Percentiles rank a stretch among this genome's conserved stretches.
These are phyloP conservation scores for Taphrina confusa DNA, from an alignment of 1,139 yeast genomes.

Conservation along the genomic window DNA sequence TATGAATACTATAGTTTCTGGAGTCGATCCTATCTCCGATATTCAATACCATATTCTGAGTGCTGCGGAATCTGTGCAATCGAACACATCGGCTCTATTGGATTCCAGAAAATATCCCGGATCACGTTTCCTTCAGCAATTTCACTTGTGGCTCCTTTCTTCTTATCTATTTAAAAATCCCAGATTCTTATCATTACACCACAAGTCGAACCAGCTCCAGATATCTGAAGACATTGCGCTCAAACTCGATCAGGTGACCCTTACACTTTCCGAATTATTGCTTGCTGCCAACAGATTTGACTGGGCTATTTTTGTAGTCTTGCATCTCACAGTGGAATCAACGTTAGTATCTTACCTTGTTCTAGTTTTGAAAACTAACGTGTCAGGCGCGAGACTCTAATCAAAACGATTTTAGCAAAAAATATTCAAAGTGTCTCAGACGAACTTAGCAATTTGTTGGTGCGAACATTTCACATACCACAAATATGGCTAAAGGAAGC, in stretches of 20 bases:
- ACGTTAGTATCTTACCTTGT: conserved; percentile 51
- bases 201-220: too few species aligned
- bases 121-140: background rate
- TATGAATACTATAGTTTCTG: too few species aligned
- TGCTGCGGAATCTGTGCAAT: too few species aligned
- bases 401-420: conserved; percentile 13
- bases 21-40: background rate
- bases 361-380: conserved; percentile 48
- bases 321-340: conserved; percentile 56
- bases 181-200: too few species aligned
- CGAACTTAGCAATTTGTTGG: conserved; percentile 37
- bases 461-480: conserved; percentile 35
- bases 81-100: too few species aligned
- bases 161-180: conserved; percentile 36
- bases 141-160: conserved; percentile 2
- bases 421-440: conserved; percentile 1
- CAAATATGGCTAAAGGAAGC: conserved; percentile 38
- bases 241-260: conserved; percentile 40
- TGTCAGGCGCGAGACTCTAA: conserved; percentile 4
- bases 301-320: conserved; percentile 63
- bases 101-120: background rate
- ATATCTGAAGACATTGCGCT: background rate
- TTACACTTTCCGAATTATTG: conserved; percentile 51
- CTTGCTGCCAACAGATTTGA: conserved; percentile 52
- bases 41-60: too few species aligned